A percentile compares a stretch with the other conserved stretches of the same genome.
Conservation (phyloP, 2,329 filamentous ascomycete species). For the Exophiala xenobiotica region DNA sequence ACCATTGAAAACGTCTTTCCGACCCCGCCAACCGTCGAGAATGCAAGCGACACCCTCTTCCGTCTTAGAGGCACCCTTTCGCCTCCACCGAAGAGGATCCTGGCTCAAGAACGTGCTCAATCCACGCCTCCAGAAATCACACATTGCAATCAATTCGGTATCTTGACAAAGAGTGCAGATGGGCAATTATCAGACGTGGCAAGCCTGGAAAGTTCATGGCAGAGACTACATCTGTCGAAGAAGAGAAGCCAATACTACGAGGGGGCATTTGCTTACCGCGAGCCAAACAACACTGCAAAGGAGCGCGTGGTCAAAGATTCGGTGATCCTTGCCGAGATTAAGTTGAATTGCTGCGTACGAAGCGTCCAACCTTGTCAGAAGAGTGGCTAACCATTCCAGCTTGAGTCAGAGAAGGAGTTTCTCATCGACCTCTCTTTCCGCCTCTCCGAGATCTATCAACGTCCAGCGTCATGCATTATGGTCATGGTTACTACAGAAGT, state of each 20-base stretch:
- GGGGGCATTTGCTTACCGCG: conserved; percentile 40
- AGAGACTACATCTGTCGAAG: conserved; percentile 30
- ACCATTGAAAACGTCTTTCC: conserved; percentile 30
- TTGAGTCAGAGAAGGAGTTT: conserved; percentile 75
- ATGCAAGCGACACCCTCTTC: conserved; percentile 6
- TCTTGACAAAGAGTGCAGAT: conserved; percentile 15
- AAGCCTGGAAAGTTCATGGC: conserved; percentile 27
- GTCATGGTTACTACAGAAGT: conserved; percentile 73
- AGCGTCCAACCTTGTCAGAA: background rate
- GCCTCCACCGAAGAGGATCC: conserved; percentile 18
- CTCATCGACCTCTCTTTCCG: conserved; percentile 71
- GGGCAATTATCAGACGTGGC: conserved; percentile 23
- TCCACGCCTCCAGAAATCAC: conserved; percentile 30
- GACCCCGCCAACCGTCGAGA: conserved; percentile 23
- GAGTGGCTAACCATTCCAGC: conserved; percentile 30
- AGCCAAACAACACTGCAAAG: conserved; percentile 39
- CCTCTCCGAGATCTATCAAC: conserved; percentile 72
- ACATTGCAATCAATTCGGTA: conserved; percentile 21
- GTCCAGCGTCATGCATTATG: conserved; percentile 70
- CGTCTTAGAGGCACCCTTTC: conserved; percentile 21
- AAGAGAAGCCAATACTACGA: conserved; percentile 43
- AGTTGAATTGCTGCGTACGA: conserved; percentile 63
- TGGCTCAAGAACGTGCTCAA: conserved; percentile 20
- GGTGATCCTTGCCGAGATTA: conserved; percentile 63
- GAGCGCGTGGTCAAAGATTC: conserved; percentile 56